These are phyloP conservation scores for Candida tunisiensis DNA, from an alignment of 1,139 yeast species.

Conservation along the genomic window DNA sequence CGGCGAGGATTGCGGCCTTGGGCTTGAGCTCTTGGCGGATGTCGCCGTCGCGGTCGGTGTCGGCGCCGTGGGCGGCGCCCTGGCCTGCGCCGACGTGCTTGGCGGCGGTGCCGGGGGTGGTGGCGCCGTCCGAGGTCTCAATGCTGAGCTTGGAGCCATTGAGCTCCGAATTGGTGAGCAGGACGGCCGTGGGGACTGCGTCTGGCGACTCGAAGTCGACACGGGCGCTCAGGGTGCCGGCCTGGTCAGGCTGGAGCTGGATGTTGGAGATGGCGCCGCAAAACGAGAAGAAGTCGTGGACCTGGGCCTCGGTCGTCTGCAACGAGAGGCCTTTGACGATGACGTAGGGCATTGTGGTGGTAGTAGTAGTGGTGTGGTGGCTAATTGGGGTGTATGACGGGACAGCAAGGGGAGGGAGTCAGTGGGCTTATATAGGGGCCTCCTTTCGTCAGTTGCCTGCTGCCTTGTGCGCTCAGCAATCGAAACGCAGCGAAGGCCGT, in stretches of 20 bases:
- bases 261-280: constrained; percentile 52
- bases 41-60: constrained; percentile 19
- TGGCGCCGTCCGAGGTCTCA: constrained; percentile 21
- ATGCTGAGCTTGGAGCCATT: constrained; percentile 40
- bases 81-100: too few relatives aligned
- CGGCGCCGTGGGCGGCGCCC: constrained; percentile 7
- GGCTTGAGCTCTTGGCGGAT: constrained; percentile 67
- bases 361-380: too few relatives aligned
- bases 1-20: constrained; percentile 59
- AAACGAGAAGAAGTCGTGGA: constrained; percentile 56
- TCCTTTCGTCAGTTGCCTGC: too few relatives aligned
- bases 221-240: constrained; percentile 24
- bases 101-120: constrained; percentile 10
- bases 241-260: constrained; percentile 14
- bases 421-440: too few relatives aligned
- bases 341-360: constrained; percentile 14
- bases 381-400: too few relatives aligned
- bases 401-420: too few relatives aligned
- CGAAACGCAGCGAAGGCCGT: too few relatives aligned
- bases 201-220: constrained; percentile 40
- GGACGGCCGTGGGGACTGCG: constrained; percentile 59
- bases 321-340: constrained; percentile 46
- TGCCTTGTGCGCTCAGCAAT: too few relatives aligned
- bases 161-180: constrained; percentile 59
- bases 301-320: constrained; percentile 34